Base-by-base conservation (phyloP, 2,329 filamentous ascomycete genomes). In the Cladosporium sp. region DNA sequence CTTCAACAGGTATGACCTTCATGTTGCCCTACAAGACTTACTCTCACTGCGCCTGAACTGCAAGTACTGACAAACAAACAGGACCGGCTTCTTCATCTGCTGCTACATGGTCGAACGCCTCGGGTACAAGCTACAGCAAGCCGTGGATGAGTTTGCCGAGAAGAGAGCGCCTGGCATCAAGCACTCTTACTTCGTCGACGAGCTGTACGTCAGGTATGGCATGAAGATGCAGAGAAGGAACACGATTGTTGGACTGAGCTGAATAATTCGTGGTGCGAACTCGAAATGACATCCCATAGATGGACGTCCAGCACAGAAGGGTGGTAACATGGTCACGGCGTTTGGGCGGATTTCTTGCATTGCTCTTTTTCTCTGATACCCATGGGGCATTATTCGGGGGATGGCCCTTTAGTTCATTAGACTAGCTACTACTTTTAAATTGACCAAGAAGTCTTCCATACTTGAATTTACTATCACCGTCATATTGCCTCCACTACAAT, bases 41-140 rank as follows among this genome's bases (percentile, higher is more conserved):
- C n/a, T n/a, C 6, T 4, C 32, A 15, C 29, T n/a, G 7, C n/a
- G 9, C n/a, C 34, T 47, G 32, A n/a, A 17, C 19, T 17, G 7
- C 5, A 43, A 2, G 8, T 18, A 17, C 22, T 47, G 15, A 48
- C 36, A 11, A n/a, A 11, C 4, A 11, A 11, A 32, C 22, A 81
- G 91, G 18, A 96, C 92, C 0, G 92, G 92, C 0, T 96, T 92
- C 67, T 88, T 96, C 64, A 82, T 97, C 44, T 86, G 89, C 27
- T 89, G 85, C 62, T 97, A 96, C 64, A 74, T 97, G n/a, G 85
- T 96, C 12, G 90, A 96, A 71, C 77, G 83, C 41, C 80, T 86
- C 58, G 84, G 81, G 0, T 91, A 82, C 61, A 74, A 73, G 18
- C 80, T 96, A 2, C 80, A 87, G 61, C 82, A 86, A 49, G 92